Percentiles rank a stretch among this genome's conserved stretches.
These are phyloP conservation scores for Solanum paucissectum DNA, from an alignment of 257 asterid genomes.

Conservation along the genomic window DNA sequence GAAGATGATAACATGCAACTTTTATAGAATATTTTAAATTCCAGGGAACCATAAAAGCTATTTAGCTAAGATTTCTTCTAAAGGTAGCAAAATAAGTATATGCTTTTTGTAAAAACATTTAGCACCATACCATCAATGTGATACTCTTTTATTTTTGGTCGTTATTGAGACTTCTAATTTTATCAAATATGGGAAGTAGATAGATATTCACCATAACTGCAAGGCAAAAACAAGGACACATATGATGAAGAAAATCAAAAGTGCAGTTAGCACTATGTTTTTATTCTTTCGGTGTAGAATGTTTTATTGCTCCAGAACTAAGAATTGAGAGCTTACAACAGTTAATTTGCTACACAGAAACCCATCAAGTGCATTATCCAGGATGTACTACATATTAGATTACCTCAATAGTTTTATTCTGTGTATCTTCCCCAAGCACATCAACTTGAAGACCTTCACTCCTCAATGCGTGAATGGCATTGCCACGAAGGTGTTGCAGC, in stretches of 20 bases:
- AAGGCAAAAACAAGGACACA: background rate
- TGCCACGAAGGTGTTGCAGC: slow-evolving; percentile 75
- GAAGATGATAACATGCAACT: background rate
- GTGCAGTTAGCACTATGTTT: background rate
- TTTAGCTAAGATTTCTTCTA: background rate
- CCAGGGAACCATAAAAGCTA: background rate
- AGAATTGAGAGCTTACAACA: background rate
- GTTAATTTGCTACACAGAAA: background rate
- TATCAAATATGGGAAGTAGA: background rate
- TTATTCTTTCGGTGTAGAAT: background rate
- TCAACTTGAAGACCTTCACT: slow-evolving; percentile 77
- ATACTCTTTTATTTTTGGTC: background rate
- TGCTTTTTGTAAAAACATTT: background rate
- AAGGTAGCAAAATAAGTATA: background rate
- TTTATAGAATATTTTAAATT: background rate
- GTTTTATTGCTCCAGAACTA: background rate
- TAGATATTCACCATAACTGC: background rate
- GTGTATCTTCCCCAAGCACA: slow-evolving; percentile 83
- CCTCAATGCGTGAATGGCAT: slow-evolving; percentile 75
- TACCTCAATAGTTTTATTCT: slow-evolving; percentile 69
- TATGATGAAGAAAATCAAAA: background rate
- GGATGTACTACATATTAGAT: background rate
- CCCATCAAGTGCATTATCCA: background rate
- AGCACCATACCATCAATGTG: background rate
- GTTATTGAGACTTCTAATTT: background rate